Conservation (phyloP, 306 rosid genomes). For the Rosa persica region DNA sequence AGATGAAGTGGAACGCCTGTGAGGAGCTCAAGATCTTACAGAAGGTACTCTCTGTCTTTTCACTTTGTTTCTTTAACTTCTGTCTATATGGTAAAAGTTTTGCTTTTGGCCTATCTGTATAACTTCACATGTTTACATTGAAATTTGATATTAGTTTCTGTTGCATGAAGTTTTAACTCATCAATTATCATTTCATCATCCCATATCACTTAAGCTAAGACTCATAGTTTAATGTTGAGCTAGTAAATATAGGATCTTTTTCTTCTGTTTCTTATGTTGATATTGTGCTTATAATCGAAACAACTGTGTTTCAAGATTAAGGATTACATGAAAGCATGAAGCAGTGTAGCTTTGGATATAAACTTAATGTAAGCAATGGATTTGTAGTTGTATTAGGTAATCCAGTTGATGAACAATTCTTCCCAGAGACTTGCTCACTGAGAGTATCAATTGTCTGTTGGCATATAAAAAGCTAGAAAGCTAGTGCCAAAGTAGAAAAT, state of each 20-base stretch:
- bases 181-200: background rate
- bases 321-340: background rate
- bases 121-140: background rate
- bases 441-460: background rate
- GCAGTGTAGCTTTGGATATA: background rate
- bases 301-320: background rate
- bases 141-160: background rate
- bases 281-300: background rate
- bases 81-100: background rate
- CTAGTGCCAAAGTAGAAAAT: background rate
- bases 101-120: background rate
- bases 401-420: background rate
- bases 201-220: background rate
- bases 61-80: background rate
- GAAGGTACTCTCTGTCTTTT: conserved; percentile 52
- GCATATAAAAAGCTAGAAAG: background rate
- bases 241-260: background rate
- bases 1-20: conserved; percentile 93
- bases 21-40: conserved; percentile 98
- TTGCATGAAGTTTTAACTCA: background rate
- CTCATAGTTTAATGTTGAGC: background rate
- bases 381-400: background rate
- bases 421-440: background rate
- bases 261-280: background rate
- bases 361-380: background rate